Evolutionary conservation across 495 filamentous ascomycete genomes (phyloP).

Genomic region (Xylaria grammica): DNA sequence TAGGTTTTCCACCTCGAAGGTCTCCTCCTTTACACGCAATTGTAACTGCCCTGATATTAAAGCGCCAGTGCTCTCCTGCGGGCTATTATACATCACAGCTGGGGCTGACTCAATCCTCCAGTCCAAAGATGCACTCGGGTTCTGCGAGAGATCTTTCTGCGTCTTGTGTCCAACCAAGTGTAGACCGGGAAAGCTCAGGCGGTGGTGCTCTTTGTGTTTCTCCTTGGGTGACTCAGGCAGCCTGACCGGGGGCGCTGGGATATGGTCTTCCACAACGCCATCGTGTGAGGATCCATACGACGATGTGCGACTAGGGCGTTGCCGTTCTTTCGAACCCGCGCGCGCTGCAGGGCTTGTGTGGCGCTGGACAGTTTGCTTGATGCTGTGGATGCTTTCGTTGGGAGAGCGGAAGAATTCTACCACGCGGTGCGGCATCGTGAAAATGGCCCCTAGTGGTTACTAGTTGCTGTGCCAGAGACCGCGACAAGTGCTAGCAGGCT

Average conservation of each 20-base stretch:
- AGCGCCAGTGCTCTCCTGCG: slow-evolving; percentile 80
- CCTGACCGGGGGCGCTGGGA: slow-evolving; percentile 33
- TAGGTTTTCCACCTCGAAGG: slow-evolving; percentile 70
- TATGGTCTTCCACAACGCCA: slow-evolving; percentile 37
- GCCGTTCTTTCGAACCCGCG: slow-evolving; percentile 30
- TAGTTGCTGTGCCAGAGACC: neutral
- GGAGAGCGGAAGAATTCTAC: slow-evolving; percentile 55
- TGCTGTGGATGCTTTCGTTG: slow-evolving; percentile 37
- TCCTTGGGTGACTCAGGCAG: slow-evolving; percentile 38
- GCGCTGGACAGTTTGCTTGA: slow-evolving; percentile 40
- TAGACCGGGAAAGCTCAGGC: slow-evolving; percentile 53
- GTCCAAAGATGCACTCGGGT: slow-evolving; percentile 62
- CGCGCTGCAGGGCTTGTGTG: slow-evolving; percentile 30
- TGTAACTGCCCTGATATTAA: slow-evolving; percentile 85
- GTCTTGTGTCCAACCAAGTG: slow-evolving; percentile 50
- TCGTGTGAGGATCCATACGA: slow-evolving; percentile 42
- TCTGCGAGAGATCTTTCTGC: slow-evolving; percentile 47
- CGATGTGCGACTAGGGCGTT: slow-evolving; percentile 37
- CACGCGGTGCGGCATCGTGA: slow-evolving; percentile 58
- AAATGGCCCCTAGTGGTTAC: no score
- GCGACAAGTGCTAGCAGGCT: neutral
- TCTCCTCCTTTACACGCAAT: slow-evolving; percentile 68
- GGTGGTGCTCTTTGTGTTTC: slow-evolving; percentile 49
- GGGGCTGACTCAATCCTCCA: slow-evolving; percentile 90
- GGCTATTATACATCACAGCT: slow-evolving; percentile 77